Percentiles rank a stretch among this genome's conserved stretches.
Conservation (phyloP, 768 basidiomycete genomes). For the Lyophyllum shimeji region DNA sequence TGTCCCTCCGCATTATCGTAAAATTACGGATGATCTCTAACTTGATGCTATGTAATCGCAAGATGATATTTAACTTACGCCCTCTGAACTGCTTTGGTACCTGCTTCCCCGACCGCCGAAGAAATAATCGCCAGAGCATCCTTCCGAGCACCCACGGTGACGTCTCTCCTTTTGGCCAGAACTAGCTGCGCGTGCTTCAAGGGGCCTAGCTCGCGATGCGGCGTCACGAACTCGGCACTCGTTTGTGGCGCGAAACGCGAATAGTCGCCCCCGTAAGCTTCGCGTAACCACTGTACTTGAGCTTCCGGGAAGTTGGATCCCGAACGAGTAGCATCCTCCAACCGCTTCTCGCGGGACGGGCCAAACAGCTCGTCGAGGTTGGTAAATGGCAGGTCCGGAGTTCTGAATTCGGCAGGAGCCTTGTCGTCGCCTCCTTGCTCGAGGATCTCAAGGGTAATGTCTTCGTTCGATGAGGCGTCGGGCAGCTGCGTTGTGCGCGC, state of each 20-base stretch:
- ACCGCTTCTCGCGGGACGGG: slow-evolving; percentile 4
- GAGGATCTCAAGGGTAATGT: slow-evolving; percentile 20
- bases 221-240: slow-evolving; percentile 24
- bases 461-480: slow-evolving; percentile 5
- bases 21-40: slow-evolving; percentile 7
- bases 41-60: slow-evolving; percentile 1
- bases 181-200: slow-evolving; percentile 40
- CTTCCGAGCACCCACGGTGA: slow-evolving; percentile 36
- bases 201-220: slow-evolving; percentile 35
- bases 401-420: slow-evolving; percentile 14
- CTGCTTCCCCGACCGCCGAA: slow-evolving; percentile 7
- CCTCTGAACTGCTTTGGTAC: slow-evolving; percentile 6
- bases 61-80: slow-evolving; percentile 8
- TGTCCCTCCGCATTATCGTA: not conserved
- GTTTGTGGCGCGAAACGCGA: slow-evolving; percentile 37
- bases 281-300: slow-evolving; percentile 12
- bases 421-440: slow-evolving; percentile 21
- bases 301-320: not conserved
- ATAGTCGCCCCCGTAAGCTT: slow-evolving; percentile 50
- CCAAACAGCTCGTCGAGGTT: slow-evolving; percentile 25
- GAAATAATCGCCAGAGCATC: slow-evolving; percentile 40
- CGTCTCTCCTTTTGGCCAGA: slow-evolving; percentile 42
- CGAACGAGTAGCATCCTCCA: not conserved
- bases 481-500: not conserved
- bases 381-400: slow-evolving; percentile 22